Base-by-base conservation (phyloP, 2,329 filamentous ascomycete genomes). In the Hysterium pulicare region DNA sequence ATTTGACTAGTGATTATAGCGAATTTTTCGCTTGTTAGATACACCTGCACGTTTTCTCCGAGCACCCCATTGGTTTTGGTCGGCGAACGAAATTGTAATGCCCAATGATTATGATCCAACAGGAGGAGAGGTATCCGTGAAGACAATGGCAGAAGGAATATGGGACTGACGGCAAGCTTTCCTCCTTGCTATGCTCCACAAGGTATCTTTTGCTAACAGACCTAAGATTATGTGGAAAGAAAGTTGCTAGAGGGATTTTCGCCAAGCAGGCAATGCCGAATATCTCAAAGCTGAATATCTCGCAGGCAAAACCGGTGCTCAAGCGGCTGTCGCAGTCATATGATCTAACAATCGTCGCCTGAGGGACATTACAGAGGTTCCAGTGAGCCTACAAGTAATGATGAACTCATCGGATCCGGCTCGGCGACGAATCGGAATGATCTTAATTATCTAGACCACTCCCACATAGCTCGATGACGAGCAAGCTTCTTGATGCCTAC, bases 141-240 rank as follows among this genome's bases (percentile, higher is more conserved):
- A 88, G 49, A 84, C 90, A 69, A 79, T 87, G 69, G 83, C 86
- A 51, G 86, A 89, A 64, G 89, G 89, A 65, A 95, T 94, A 79
- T 95, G 90, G 90, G 80, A 89, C 73, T 96, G 90, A 87, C 86
- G 82, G 74, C n/a, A n/a, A n/a, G n/a, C n/a, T n/a, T n/a, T n/a
- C n/a, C n/a, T n/a, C n/a, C n/a, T n/a, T n/a, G n/a, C n/a, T n/a
- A n/a, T n/a, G n/a, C n/a, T 79, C 83, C 50, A 17, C 32, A 15
- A 10, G 32, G 16, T 34, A 15, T 34, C 28, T n/a, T n/a, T 3
- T n/a, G 13, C 8, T 11, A 11, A 34, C 32, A 5, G 10, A 34
- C n/a, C 11, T 11, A 16, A 17, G 17, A 34, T 16, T 23, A 26
- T 95, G 90, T 84, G 83, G 87, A 72, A 94, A 94, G 85, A 87